Evolutionary conservation across 2,329 filamentous ascomycete genomes (phyloP).

Genomic region (Aspergillus proliferans): DNA sequence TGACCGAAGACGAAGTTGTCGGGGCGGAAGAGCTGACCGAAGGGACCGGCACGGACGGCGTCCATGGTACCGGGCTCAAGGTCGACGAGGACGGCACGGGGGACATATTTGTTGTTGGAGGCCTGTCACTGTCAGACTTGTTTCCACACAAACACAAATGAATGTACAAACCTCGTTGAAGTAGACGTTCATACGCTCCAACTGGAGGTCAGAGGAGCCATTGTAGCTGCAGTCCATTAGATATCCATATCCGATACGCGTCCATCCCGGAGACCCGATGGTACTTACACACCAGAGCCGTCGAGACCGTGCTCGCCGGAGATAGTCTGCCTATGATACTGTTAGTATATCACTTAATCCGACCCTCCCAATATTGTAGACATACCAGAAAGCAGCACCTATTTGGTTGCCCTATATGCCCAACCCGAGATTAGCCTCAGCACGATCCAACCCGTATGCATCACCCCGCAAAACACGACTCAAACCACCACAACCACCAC

Average conservation of each 20-base stretch:
- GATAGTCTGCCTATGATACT: conserved; percentile 62
- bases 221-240: conserved; percentile 64
- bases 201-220: conserved; percentile 95
- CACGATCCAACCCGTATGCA: conserved; percentile 6
- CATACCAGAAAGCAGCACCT: conserved; percentile 97
- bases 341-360: conserved; percentile 32
- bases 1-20: conserved; percentile 99
- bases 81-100: conserved; percentile 98
- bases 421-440: conserved; percentile 23
- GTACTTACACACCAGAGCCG: conserved; percentile 83
- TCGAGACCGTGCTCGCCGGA: conserved; percentile 94
- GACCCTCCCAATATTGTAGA: conserved; percentile 13
- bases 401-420: conserved; percentile 92
- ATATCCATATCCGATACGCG: conserved; percentile 11
- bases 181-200: conserved; percentile 99
- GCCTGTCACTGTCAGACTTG: conserved; percentile 9
- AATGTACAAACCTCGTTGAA: conserved; percentile 71
- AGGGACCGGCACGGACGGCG: conserved; percentile 94
- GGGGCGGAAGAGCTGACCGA: conserved; percentile 98
- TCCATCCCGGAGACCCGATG: conserved; percentile 5
- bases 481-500: not conserved
- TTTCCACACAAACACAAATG: not conserved
- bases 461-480: conserved; percentile 1
- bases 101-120: conserved; percentile 97
- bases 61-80: conserved; percentile 99